Base-by-base conservation (phyloP, 768 basidiomycete species). In the Cystobasidium tubakii region DNA sequence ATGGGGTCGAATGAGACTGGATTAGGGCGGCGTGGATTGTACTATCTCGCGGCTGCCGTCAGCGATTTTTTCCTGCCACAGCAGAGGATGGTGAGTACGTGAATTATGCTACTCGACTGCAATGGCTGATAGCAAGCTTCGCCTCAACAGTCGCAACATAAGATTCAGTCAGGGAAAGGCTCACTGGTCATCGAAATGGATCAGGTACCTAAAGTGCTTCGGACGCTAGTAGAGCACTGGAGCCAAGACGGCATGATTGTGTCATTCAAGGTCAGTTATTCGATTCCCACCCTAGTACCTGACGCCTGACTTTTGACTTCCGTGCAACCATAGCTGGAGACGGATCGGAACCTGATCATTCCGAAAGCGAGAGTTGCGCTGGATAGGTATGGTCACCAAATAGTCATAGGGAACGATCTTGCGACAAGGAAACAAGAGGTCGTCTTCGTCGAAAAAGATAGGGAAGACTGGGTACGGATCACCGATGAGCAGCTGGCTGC, bases 351-450 rank as follows among this genome's bases (percentile, higher is more conserved):
- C 0, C 84, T 99, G 13, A 85, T 99, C 25, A 85, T 97, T 73
- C 95, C 96, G 34, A 99, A 99, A 84, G 89, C 94, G 0, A 86
- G 88, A 19, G 86, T 85, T 10, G 91, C 96, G 0, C 86, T 98
- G 39, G 88, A 92, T 74, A 87, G 94, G 29, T 99, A 98, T 81
- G 93, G 94, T 0, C 96, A 98, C 80, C 94, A 98, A 80, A 88
- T 96, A 33, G 96, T 99, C 66, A 91, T 99, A 75, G 96, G 92
- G 23, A 99, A 99, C 81, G 89, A 92, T 75, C 87, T 99, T n/a
- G 86, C 93, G 79, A 86, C 86, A 43, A 87, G 96, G 66, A 99
- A 99, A 81, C 86, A 86, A 75, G 90, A 93, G 80, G 95, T 99
- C 70, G 90, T 95, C 4, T 90, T 98, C 78, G 89, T 99, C 15